Conservation (phyloP, 129 eudicot species). For the Tagetes erecta region DNA sequence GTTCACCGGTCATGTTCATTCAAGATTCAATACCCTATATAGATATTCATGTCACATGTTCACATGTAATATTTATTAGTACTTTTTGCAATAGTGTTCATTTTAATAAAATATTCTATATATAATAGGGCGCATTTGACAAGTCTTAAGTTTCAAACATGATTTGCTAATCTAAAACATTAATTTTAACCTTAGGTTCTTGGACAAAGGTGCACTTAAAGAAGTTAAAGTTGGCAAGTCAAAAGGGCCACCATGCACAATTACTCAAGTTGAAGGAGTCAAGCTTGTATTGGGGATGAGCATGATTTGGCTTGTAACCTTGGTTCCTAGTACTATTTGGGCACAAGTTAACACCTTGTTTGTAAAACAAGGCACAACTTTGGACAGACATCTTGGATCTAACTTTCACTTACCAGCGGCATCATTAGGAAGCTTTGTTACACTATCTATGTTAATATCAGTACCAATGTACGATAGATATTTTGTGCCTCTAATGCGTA, state of each 20-base stretch:
- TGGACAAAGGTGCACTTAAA: slow-evolving; percentile 85
- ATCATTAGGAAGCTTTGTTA: slow-evolving; percentile 77
- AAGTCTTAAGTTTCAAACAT: no score
- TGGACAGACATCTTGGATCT: slow-evolving; percentile 68
- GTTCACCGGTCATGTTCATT: slow-evolving; percentile 25
- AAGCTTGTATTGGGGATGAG: slow-evolving; percentile 82
- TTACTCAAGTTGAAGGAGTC: slow-evolving; percentile 85
- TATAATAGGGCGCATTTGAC: background rate
- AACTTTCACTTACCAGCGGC: slow-evolving; percentile 80
- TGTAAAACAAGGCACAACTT: slow-evolving; percentile 92
- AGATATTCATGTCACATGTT: slow-evolving; percentile 9
- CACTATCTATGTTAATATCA: slow-evolving; percentile 62
- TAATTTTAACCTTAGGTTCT: slow-evolving; percentile 50
- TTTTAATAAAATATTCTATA: no score
- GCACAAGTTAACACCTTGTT: slow-evolving; percentile 96
- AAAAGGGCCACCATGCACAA: slow-evolving; percentile 63
- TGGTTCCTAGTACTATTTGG: slow-evolving; percentile 92
- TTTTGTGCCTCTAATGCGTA: slow-evolving; percentile 74
- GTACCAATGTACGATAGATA: slow-evolving; percentile 76
- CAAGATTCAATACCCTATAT: slow-evolving; percentile 14
- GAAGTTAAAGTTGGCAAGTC: slow-evolving; percentile 31
- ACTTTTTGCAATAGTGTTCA: no score
- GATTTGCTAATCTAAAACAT: background rate
- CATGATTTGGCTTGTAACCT: slow-evolving; percentile 77
- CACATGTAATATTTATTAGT: background rate